Evolutionary conservation across 371 early-diverging fungal species (phyloP), one percentile per base, ranked within the genome.

Genomic region (Umbelopsis sp.): DNA sequence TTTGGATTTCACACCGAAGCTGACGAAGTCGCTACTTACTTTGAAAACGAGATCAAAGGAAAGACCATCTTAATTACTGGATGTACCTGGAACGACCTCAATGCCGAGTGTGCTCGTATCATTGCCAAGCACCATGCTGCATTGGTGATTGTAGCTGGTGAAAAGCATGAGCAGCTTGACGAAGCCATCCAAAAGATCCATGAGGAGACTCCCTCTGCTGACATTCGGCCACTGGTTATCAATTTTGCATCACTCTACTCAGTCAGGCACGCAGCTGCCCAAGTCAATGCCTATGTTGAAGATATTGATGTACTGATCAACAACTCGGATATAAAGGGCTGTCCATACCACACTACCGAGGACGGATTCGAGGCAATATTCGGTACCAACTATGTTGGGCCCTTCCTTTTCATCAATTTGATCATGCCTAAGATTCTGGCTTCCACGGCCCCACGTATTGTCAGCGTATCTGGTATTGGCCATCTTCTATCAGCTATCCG

Each of bases 311-410:
- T 89, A 29, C 69, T 91, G 12, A 70, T 90, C 50, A 82, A 74
- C 68, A 85, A 86, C 63, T 75, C 80, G 18, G 91, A 88, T 1
- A 79, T 91, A 46, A 90, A 90, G 90, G 77, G 74, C 22, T 72
- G 76, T 8, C 91, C 92, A 0, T 79, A 77, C 12, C 71, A 69
- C 0, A 63, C 72, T 22, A 87, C 90, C 7, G 69, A 66, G 20
- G 90, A 92, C 65, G 91, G 87, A 20, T 76, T 87, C 38, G 90
- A 91, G 78, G 68, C 69, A 51, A 89, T 88, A 77, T 20, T 11
- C 3, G 48, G 48, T 20, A 48, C 48, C 12, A 93, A 93, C 77
- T 91, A 92, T 52, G 66, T 91, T 37, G 91, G 89, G 20, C 88
- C 87, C 45, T 86, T 87, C 65, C 74, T 75, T 6, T 78, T 88